Percentiles rank a stretch among this genome's conserved stretches.
Conservation (phyloP, 495 filamentous ascomycete species). For the Penicillium cataractarum region DNA sequence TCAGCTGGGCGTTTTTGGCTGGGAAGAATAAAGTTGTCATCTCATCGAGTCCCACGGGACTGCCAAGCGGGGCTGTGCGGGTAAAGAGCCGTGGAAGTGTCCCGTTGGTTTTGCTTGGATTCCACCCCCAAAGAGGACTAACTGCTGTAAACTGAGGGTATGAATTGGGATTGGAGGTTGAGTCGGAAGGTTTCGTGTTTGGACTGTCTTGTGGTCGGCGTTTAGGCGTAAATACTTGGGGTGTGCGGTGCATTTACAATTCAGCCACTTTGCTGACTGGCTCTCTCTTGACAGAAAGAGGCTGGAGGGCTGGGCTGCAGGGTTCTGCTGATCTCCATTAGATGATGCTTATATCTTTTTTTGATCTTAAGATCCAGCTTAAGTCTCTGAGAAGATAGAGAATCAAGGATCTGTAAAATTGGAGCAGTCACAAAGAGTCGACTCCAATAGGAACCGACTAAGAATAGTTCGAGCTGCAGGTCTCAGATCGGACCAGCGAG, state of each 20-base stretch:
- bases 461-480: slow-evolving; percentile 28
- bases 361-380: not conserved
- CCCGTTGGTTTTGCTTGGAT: not conserved
- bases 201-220: not conserved
- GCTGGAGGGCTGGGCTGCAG: not conserved
- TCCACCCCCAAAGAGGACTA: not conserved
- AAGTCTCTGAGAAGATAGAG: not conserved
- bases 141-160: not conserved
- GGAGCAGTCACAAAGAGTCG: slow-evolving; percentile 6
- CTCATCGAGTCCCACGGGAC: not conserved
- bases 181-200: not conserved
- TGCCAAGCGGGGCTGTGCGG: slow-evolving; percentile 37
- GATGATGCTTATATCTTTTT: not conserved
- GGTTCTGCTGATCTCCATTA: not conserved
- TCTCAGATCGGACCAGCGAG: slow-evolving; percentile 18
- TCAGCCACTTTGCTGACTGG: not conserved
- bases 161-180: not conserved
- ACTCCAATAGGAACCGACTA: slow-evolving; percentile 11
- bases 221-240: too few species aligned
- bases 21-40: slow-evolving; percentile 12
- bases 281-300: not conserved
- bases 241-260: not conserved
- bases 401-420: not conserved
- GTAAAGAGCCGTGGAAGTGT: not conserved
- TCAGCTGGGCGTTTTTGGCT: slow-evolving; percentile 1